Conservation (phyloP, 805 yeast species). For the Blastobotrys chiropterorum region DNA sequence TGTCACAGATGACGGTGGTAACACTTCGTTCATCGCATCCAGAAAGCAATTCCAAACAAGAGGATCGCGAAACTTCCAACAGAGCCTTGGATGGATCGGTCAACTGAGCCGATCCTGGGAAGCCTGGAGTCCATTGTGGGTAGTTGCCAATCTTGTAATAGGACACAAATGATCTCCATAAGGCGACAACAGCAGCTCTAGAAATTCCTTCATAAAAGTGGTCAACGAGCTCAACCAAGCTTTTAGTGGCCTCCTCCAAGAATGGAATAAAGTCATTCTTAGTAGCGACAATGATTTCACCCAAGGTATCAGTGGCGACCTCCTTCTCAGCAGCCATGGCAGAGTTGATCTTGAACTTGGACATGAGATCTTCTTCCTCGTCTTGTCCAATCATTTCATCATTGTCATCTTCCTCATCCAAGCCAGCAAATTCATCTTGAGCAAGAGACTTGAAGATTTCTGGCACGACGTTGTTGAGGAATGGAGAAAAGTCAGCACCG, state of each 20-base stretch:
- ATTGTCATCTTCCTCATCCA: conserved; percentile 34
- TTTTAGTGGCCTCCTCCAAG: conserved; percentile 57
- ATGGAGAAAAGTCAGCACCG: conserved; percentile 82
- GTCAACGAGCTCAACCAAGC: conserved; percentile 64
- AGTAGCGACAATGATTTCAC: conserved; percentile 85
- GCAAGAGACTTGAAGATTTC: conserved; percentile 75
- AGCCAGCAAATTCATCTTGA: conserved; percentile 64
- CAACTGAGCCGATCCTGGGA: conserved; percentile 22
- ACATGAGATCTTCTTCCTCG: conserved; percentile 57
- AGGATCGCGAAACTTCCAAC: conserved; percentile 58
- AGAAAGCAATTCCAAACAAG: conserved; percentile 54
- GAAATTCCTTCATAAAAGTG: conserved; percentile 84
- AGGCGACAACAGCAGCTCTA: conserved; percentile 72
- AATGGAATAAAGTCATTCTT: conserved; percentile 72
- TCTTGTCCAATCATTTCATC: conserved; percentile 39
- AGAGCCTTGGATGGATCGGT: conserved; percentile 49
- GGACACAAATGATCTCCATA: conserved; percentile 79
- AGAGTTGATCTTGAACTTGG: conserved; percentile 80
- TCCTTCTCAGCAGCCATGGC: conserved; percentile 95
- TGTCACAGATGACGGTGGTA: conserved; percentile 74
- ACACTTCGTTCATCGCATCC: conserved; percentile 81
- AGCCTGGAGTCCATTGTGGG: conserved; percentile 31
- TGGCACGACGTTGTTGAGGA: conserved; percentile 76
- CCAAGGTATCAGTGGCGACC: conserved; percentile 84
- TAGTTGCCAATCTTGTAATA: conserved; percentile 36